Evolutionary conservation across 129 eudicot species (phyloP).

Genomic region (sunflower (Helianthus annuus)): HanXRQr2.0-SUNRISE NC_035446.2:13064843-13065342

Average conservation of each 20-base stretch:
- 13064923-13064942: no score
- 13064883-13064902: not conserved
- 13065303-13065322: conserved; percentile 23
- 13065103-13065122: conserved; percentile 8
- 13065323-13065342: conserved; percentile 19
- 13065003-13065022: no score
- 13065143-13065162: not conserved
- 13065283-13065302: not conserved
- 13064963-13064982: no score
- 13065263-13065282: conserved; percentile 1
- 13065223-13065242: not conserved
- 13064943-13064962: no score
- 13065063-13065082: conserved; percentile 2
- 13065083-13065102: conserved; percentile 8
- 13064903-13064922: not conserved
- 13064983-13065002: no score
- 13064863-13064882: no score
- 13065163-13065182: conserved; percentile 2
- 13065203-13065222: not conserved
- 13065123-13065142: not conserved
- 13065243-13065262: conserved; percentile 7
- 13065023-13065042: no score
- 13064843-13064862: no score
- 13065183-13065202: not conserved
- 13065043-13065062: not conserved